A percentile compares a stretch with the other conserved stretches of the same genome.
phyloP scores from a whole-genome alignment of 257 asterid species.

The Gentiana straminea region DNA sequence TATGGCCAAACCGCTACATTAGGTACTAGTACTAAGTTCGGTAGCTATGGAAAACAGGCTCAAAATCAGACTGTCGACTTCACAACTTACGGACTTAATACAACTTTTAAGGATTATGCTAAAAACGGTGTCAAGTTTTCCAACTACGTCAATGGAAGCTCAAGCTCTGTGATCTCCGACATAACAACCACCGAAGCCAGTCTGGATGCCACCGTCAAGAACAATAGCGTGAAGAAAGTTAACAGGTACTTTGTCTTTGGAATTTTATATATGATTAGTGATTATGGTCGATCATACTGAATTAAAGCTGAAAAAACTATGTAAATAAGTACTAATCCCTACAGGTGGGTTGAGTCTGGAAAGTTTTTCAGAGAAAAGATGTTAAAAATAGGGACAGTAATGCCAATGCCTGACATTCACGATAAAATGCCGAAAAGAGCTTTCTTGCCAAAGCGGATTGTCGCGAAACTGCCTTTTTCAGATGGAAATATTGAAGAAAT shows the following conservation, averaged over 20 bases:
- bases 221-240: constrained; percentile 19
- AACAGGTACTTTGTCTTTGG: constrained; percentile 16
- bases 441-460: constrained; percentile 60
- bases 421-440: constrained; percentile 94
- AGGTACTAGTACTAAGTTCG: constrained; percentile 57
- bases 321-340: neutral
- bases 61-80: constrained; percentile 22
- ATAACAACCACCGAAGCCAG: neutral
- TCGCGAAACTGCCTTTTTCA: constrained; percentile 70
- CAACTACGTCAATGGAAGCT: constrained; percentile 33
- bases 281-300: too few relatives aligned
- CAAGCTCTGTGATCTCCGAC: neutral
- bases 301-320: too few relatives aligned
- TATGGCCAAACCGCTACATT: constrained; percentile 62
- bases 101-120: constrained; percentile 52
- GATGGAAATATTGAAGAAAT: constrained; percentile 39
- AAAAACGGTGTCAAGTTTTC: constrained; percentile 39
- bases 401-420: constrained; percentile 87
- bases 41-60: constrained; percentile 41
- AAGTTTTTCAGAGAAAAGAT: constrained; percentile 69
- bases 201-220: constrained; percentile 6
- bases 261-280: too few relatives aligned
- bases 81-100: constrained; percentile 50
- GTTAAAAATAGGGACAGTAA: constrained; percentile 47
- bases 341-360: constrained; percentile 71